Percentiles rank a stretch among this genome's conserved stretches.
Evolutionary conservation across 2,329 filamentous ascomycete species (phyloP).

Genomic region (Epichloe coenophiala): DNA sequence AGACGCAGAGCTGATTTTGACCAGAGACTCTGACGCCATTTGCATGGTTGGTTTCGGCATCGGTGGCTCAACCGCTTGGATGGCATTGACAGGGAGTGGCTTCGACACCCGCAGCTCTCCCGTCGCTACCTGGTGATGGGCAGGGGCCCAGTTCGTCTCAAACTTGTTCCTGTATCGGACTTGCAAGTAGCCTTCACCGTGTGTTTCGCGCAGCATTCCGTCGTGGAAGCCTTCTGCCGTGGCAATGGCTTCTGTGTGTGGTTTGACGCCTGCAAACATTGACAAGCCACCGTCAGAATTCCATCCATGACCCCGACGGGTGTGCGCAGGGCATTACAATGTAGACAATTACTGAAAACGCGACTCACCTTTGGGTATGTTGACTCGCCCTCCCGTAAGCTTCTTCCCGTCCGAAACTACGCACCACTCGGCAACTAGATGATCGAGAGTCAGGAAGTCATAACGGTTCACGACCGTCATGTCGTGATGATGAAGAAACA

Average conservation of each 20-base stretch:
- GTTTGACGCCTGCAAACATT: slow-evolving; percentile 23
- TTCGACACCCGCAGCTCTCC: slow-evolving; percentile 30
- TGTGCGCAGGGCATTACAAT: too few relatives aligned
- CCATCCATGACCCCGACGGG: not conserved
- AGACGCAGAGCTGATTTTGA: slow-evolving; percentile 22
- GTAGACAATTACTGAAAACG: not conserved
- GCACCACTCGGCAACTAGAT: slow-evolving; percentile 32
- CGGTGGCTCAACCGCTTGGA: slow-evolving; percentile 7
- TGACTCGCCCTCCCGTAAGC: slow-evolving; percentile 19
- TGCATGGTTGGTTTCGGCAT: slow-evolving; percentile 12
- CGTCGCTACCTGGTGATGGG: slow-evolving; percentile 38
- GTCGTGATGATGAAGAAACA: slow-evolving; percentile 26
- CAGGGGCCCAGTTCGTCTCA: slow-evolving; percentile 35
- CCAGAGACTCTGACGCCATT: slow-evolving; percentile 6
- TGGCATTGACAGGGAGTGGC: slow-evolving; percentile 15
- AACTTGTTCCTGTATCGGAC: slow-evolving; percentile 31
- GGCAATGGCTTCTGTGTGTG: slow-evolving; percentile 25
- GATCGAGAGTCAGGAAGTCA: slow-evolving; percentile 38
- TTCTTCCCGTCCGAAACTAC: slow-evolving; percentile 25
- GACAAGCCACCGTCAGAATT: not conserved
- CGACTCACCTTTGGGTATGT: slow-evolving; percentile 27
- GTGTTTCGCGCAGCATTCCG: slow-evolving; percentile 10
- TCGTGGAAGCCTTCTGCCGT: slow-evolving; percentile 19
- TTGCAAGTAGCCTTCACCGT: slow-evolving; percentile 31
- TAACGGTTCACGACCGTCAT: slow-evolving; percentile 39